Percentiles rank a stretch among this genome's conserved stretches.
Conservation (phyloP, 768 basidiomycete genomes). For the Calocybe gangraenosa region DNA sequence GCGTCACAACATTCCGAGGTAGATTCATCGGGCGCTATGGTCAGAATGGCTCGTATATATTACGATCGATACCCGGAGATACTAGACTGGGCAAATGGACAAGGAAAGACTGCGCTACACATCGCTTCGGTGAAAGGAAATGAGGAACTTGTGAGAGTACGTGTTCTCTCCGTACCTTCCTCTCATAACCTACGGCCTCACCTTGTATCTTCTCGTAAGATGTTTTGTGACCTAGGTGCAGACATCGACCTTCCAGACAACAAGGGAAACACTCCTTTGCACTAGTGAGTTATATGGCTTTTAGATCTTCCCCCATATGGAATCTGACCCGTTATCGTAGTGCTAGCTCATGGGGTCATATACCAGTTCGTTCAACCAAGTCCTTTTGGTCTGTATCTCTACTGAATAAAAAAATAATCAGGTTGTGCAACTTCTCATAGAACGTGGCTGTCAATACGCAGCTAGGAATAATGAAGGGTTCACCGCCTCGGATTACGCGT, state of each 20-base stretch:
- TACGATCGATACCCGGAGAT: conserved; percentile 83
- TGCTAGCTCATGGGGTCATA: conserved; percentile 85
- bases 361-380: conserved; percentile 48
- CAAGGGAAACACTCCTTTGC: conserved; percentile 87
- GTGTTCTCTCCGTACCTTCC: conserved; percentile 23
- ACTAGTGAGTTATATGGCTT: conserved; percentile 62
- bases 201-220: conserved; percentile 39
- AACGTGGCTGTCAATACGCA: conserved; percentile 80
- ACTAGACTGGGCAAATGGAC: conserved; percentile 88
- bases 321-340: conserved; percentile 31
- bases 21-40: conserved; percentile 65
- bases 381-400: conserved; percentile 7
- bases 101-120: conserved; percentile 89
- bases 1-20: conserved; percentile 42
- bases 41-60: conserved; percentile 86
- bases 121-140: conserved; percentile 86
- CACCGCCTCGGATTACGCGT: conserved; percentile 90
- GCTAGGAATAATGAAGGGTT: conserved; percentile 90
- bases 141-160: conserved; percentile 80
- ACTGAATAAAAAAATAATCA: conserved; percentile 27
- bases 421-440: conserved; percentile 84
- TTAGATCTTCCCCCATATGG: conserved; percentile 8
- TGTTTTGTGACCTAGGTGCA: conserved; percentile 87
- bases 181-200: neutral
- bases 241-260: conserved; percentile 89